phyloP scores from a whole-genome alignment of 306 rosid genomes.

The Dryas alaskensis region DNA sequence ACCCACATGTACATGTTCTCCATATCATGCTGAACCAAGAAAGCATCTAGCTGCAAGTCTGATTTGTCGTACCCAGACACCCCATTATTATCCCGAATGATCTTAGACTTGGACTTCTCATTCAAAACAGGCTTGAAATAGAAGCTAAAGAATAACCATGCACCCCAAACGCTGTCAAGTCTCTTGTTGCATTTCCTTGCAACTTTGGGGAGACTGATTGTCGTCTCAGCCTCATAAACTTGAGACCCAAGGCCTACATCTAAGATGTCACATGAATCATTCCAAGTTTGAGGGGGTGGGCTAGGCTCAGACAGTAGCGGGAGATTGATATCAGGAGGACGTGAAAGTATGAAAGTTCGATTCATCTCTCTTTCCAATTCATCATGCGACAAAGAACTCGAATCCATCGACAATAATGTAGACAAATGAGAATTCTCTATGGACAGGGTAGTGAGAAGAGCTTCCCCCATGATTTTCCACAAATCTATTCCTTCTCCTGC shows the following conservation, averaged over 20 bases:
- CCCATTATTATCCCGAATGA: constrained; percentile 42
- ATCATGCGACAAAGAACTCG: constrained; percentile 49
- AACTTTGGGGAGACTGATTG: constrained; percentile 43
- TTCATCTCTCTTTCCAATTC: constrained; percentile 58
- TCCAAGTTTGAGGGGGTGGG: constrained; percentile 56
- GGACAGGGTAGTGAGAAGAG: constrained; percentile 47
- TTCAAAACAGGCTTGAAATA: constrained; percentile 58
- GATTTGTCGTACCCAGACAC: constrained; percentile 48
- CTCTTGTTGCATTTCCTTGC: constrained; percentile 52
- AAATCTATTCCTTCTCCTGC: constrained; percentile 14
- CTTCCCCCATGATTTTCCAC: constrained; percentile 42
- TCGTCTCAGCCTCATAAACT: constrained; percentile 44
- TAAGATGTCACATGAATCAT: constrained; percentile 44
- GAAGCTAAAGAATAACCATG: constrained; percentile 61
- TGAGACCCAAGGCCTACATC: constrained; percentile 54
- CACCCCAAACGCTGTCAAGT: constrained; percentile 60
- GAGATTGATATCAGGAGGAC: constrained; percentile 64
- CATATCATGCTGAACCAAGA: constrained; percentile 68
- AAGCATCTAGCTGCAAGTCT: constrained; percentile 61
- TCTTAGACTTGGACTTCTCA: constrained; percentile 49
- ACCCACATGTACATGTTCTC: constrained; percentile 75
- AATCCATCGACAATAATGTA: constrained; percentile 59
- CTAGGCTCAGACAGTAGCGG: constrained; percentile 52
- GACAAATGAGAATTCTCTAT: constrained; percentile 58
- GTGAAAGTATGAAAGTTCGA: constrained; percentile 38